These are phyloP conservation scores for Lactifluus rugatus DNA, from an alignment of 768 basidiomycete genomes.

Conservation along the genomic window DNA sequence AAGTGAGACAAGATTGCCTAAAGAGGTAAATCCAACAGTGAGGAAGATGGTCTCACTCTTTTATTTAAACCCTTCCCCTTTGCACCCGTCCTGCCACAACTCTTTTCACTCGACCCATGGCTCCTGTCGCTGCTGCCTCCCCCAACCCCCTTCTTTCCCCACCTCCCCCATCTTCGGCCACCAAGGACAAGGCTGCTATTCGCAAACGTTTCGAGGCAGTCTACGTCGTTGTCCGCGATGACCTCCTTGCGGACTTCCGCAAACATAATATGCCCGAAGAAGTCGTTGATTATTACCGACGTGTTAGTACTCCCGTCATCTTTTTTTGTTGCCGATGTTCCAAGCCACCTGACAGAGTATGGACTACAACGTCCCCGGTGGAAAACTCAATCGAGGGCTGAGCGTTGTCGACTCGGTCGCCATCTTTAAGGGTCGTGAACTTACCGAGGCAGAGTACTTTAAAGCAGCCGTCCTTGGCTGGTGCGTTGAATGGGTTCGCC, in stretches of 20 bases:
- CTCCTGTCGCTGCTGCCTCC: slow-evolving; percentile 13
- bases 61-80: no score
- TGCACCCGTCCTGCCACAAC: no score
- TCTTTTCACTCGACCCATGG: not conserved
- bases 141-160: not conserved
- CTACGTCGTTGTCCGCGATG: slow-evolving; percentile 63
- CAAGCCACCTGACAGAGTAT: slow-evolving; percentile 46
- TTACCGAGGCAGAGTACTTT: slow-evolving; percentile 81
- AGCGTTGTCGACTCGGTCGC: slow-evolving; percentile 90
- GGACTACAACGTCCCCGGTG: slow-evolving; percentile 91
- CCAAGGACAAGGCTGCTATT: slow-evolving; percentile 21
- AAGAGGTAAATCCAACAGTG: no score
- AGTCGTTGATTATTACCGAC: slow-evolving; percentile 75
- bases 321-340: not conserved
- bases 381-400: slow-evolving; percentile 94
- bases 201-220: slow-evolving; percentile 62
- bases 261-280: slow-evolving; percentile 74
- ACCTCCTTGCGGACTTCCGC: slow-evolving; percentile 61
- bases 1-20: no score
- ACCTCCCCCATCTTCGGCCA: not conserved
- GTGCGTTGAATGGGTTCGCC: slow-evolving; percentile 89
- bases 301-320: slow-evolving; percentile 37
- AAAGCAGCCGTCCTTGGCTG: slow-evolving; percentile 86
- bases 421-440: slow-evolving; percentile 62
- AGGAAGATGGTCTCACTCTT: no score